phyloP scores from a whole-genome alignment of 805 yeast species.

The Yarrowia deformans region DNA sequence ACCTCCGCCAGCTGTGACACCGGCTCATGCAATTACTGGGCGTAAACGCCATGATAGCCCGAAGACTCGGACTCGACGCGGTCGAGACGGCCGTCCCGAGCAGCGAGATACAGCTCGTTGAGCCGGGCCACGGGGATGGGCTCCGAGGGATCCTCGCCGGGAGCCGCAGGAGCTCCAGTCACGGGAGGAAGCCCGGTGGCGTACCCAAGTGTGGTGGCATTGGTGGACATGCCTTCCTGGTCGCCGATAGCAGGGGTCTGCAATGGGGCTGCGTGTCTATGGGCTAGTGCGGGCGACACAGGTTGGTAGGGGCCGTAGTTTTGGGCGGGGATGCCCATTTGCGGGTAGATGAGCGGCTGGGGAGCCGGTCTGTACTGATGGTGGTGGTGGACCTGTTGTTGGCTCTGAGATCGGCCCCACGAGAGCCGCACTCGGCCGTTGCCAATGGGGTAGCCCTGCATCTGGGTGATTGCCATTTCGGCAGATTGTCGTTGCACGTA shows the following conservation, averaged over 20 bases:
- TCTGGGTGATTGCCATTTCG: conserved; percentile 80
- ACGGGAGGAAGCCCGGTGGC: conserved; percentile 30
- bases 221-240: conserved; percentile 36
- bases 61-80: conserved; percentile 59
- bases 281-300: conserved; percentile 46
- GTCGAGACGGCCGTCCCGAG: conserved; percentile 63
- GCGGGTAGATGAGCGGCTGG: conserved; percentile 50
- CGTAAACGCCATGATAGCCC: conserved; percentile 54
- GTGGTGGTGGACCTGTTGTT: conserved; percentile 42
- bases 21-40: conserved; percentile 47
- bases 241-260: conserved; percentile 38
- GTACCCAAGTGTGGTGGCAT: conserved; percentile 36
- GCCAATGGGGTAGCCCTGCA: conserved; percentile 91
- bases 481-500: conserved; percentile 80
- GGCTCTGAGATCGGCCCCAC: conserved; percentile 76
- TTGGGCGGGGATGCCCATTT: conserved; percentile 49
- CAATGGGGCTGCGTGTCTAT: conserved; percentile 43
- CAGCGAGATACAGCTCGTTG: conserved; percentile 62
- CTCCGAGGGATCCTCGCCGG: conserved; percentile 50
- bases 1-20: conserved; percentile 2
- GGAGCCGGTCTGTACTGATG: conserved; percentile 50
- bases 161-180: conserved; percentile 44
- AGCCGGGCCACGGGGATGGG: conserved; percentile 54
- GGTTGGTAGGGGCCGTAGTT: conserved; percentile 51
- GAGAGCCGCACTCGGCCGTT: conserved; percentile 82